Evolutionary conservation across 106 monocot genomes (phyloP).

Genomic region (Amphibolis antarctica): DNA sequence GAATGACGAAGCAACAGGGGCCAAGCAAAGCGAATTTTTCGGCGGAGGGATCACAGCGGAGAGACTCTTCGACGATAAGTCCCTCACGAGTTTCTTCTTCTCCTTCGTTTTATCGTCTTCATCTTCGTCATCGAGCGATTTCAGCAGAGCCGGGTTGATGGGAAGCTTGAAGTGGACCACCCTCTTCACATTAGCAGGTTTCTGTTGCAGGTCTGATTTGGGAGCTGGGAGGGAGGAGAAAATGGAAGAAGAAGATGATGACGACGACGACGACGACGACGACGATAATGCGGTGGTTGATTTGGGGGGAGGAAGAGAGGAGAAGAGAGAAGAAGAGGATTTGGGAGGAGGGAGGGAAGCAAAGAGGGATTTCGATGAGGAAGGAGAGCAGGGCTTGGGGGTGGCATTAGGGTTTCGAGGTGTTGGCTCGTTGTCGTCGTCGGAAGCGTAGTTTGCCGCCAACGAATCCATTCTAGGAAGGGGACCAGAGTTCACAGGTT

Average conservation of each 20-base stretch:
- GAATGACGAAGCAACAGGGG: conserved; percentile 17
- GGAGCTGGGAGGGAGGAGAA: conserved; percentile 20
- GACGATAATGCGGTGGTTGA: neutral
- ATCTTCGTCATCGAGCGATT: conserved; percentile 19
- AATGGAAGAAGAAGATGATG: too few relatives aligned
- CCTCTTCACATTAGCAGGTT: conserved; percentile 23
- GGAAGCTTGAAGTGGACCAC: conserved; percentile 56
- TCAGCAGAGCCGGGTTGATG: conserved; percentile 25
- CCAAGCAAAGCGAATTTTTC: conserved; percentile 46
- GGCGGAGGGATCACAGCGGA: conserved; percentile 74
- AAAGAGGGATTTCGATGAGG: conserved; percentile 12
- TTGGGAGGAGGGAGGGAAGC: conserved; percentile 19
- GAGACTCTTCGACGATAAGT: conserved; percentile 31
- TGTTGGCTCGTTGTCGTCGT: conserved; percentile 27
- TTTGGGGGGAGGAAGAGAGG: conserved; percentile 26
- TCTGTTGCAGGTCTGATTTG: conserved; percentile 3
- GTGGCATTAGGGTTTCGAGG: conserved; percentile 7
- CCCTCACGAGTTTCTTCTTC: conserved; percentile 14
- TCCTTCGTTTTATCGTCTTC: conserved; percentile 37
- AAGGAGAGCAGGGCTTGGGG: neutral
- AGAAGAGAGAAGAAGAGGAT: conserved; percentile 29
- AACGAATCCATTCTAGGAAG: conserved; percentile 60
- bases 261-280: conserved; percentile 11
- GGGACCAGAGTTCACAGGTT: neutral
- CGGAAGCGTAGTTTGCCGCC: conserved; percentile 78